Percentiles rank a stretch among this genome's conserved stretches.
Conservation (phyloP, 208 protist genomes). For the Leishmania amazonensis region DNA sequence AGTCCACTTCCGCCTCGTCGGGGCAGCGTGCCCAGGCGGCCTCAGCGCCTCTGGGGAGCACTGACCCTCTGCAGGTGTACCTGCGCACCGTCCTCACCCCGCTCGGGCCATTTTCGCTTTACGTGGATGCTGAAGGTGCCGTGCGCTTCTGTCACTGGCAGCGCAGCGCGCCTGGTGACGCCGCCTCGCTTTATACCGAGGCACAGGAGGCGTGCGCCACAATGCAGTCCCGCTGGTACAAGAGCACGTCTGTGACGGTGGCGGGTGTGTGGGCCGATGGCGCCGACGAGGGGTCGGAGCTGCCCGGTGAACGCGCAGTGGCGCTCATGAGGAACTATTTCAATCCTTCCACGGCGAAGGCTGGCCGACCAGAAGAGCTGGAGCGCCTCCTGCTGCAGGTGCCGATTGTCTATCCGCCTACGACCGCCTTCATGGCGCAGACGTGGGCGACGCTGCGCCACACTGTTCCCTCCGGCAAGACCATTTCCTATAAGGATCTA, state of each 20-base stretch:
- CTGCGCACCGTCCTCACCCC: conserved; percentile 46
- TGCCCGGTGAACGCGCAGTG: conserved; percentile 25
- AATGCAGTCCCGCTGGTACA: conserved; percentile 38
- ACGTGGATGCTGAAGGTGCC: conserved; percentile 54
- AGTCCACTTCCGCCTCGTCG: neutral
- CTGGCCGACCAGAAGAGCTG: conserved; percentile 21
- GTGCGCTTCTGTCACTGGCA: conserved; percentile 62
- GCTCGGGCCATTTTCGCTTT: conserved; percentile 55
- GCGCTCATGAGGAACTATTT: conserved; percentile 46
- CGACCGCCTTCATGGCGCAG: conserved; percentile 33
- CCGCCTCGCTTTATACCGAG: conserved; percentile 20
- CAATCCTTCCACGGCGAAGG: conserved; percentile 18
- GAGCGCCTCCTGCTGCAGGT: conserved; percentile 44
- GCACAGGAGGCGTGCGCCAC: conserved; percentile 19
- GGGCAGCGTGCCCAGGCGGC: neutral
- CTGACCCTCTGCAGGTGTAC: conserved; percentile 33
- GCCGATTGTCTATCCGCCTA: conserved; percentile 39
- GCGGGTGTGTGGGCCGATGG: conserved; percentile 2
- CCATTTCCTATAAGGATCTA: conserved; percentile 57
- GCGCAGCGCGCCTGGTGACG: conserved; percentile 16
- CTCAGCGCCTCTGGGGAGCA: neutral
- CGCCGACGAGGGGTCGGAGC: neutral
- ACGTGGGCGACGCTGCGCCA: conserved; percentile 54
- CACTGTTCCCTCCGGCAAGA: conserved; percentile 42
- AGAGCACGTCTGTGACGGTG: conserved; percentile 8